A percentile compares a stretch with the other conserved stretches of the same genome.
Conservation (phyloP, 345 rosid species). For the Eutrema japonicum region DNA sequence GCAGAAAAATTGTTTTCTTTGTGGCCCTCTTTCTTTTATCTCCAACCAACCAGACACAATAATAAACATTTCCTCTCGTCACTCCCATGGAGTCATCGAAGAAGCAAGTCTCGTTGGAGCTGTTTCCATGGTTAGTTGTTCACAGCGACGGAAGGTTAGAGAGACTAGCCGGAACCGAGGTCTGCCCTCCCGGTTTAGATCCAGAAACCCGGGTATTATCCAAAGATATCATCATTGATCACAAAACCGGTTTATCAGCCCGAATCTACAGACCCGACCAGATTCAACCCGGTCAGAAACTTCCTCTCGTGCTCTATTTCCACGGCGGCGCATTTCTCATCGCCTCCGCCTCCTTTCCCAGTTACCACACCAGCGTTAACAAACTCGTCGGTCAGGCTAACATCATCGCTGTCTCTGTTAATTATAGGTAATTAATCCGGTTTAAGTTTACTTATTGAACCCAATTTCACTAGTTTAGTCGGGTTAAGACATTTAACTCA, state of each 20-base stretch:
- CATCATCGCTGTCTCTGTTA: conserved; percentile 60
- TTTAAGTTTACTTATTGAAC: conserved; percentile 20
- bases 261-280: conserved; percentile 63
- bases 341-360: conserved; percentile 58
- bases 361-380: conserved; percentile 69
- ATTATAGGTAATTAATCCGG: conserved; percentile 52
- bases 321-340: conserved; percentile 89
- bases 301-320: conserved; percentile 72
- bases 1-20: background rate
- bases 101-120: conserved; percentile 50
- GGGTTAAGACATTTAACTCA: background rate
- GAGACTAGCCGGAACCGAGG: conserved; percentile 63
- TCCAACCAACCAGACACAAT: conserved; percentile 8
- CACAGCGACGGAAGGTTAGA: conserved; percentile 61
- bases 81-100: conserved; percentile 49
- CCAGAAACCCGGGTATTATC: conserved; percentile 59
- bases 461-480: background rate
- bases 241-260: conserved; percentile 58
- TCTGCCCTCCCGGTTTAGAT: conserved; percentile 62
- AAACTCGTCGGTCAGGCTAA: conserved; percentile 59
- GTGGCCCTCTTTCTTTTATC: too few relatives aligned
- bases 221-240: conserved; percentile 59
- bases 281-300: conserved; percentile 35
- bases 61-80: background rate
- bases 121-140: conserved; percentile 65